Conservation (phyloP, 257 asterid genomes). For the Plantago ovata region DNA sequence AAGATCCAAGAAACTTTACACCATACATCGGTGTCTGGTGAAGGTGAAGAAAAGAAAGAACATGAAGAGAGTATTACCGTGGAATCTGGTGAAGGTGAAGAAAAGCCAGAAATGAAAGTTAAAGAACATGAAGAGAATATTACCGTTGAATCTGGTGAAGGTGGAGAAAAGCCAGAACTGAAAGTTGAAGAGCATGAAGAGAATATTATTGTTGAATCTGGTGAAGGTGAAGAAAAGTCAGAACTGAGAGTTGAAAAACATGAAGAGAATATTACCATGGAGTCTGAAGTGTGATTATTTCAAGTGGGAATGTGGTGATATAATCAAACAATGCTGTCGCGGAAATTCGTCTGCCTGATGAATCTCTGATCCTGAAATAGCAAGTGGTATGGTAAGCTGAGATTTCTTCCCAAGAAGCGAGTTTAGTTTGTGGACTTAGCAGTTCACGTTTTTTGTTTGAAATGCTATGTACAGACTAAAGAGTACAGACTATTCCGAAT, state of each 20-base stretch:
- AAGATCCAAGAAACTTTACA: constrained; percentile 88
- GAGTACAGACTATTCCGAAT: too few species aligned
- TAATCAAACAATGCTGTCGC: too few species aligned
- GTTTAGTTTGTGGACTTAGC: too few species aligned
- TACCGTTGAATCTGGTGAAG: constrained; percentile 25
- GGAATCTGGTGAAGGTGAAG: constrained; percentile 31
- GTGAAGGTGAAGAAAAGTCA: constrained; percentile 31
- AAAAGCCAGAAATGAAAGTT: constrained; percentile 44
- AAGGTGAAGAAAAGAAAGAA: constrained; percentile 38
- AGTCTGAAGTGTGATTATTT: too few species aligned
- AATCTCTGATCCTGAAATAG: too few species aligned
- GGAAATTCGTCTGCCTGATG: too few species aligned
- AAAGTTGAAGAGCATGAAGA: constrained; percentile 45
- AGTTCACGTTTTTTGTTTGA: too few species aligned
- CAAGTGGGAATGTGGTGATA: too few species aligned
- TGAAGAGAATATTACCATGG: constrained; percentile 23
- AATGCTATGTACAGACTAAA: too few species aligned
- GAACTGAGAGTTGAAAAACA: constrained; percentile 50
- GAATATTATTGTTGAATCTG: constrained; percentile 28
- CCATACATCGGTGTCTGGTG: constrained; percentile 45
- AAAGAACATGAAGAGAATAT: constrained; percentile 38
- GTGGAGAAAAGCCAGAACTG: constrained; percentile 41
- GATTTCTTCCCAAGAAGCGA: too few species aligned
- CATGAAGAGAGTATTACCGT: constrained; percentile 27
- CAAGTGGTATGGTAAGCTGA: too few species aligned